phyloP scores from a whole-genome alignment of 23 red algal genomes.

The Gracilaria domingensis region DNA sequence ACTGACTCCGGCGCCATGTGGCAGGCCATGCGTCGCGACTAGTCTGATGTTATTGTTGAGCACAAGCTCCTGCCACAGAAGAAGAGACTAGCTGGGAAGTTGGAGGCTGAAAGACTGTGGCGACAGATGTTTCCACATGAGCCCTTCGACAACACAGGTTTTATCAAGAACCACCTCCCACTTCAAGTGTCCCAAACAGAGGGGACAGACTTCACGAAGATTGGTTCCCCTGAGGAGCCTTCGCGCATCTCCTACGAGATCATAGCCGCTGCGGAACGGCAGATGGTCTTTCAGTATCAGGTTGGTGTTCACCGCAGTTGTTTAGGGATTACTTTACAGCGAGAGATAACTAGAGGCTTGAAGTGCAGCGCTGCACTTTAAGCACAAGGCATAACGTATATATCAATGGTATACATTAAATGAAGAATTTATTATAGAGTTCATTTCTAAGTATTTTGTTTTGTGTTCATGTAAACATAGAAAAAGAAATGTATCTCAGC shows the following conservation, averaged over 20 bases:
- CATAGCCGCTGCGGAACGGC: conserved; percentile 26
- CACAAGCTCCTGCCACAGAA: not conserved
- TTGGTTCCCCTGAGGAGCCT: not conserved
- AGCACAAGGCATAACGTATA: too few relatives aligned
- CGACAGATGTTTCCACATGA: conserved; percentile 28
- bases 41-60: conserved; percentile 16
- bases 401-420: too few relatives aligned
- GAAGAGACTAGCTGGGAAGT: not conserved
- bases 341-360: too few relatives aligned
- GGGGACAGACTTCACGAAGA: not conserved
- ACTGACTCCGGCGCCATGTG: conserved; percentile 32
- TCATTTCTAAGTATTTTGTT: too few relatives aligned
- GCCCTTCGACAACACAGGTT: conserved; percentile 15
- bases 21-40: not conserved
- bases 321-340: too few relatives aligned
- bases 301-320: too few relatives aligned
- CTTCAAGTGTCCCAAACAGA: not conserved
- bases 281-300: conserved; percentile 64
- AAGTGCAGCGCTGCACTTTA: too few relatives aligned
- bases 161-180: conserved; percentile 9
- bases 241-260: conserved; percentile 42
- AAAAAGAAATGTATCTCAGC: too few relatives aligned
- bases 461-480: too few relatives aligned
- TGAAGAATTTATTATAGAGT: too few relatives aligned
- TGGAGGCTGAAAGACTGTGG: conserved; percentile 20